Evolutionary conservation across 306 rosid species (phyloP), one percentile per base, ranked within the genome.

Genomic region (Quillaja saponaria): DNA sequence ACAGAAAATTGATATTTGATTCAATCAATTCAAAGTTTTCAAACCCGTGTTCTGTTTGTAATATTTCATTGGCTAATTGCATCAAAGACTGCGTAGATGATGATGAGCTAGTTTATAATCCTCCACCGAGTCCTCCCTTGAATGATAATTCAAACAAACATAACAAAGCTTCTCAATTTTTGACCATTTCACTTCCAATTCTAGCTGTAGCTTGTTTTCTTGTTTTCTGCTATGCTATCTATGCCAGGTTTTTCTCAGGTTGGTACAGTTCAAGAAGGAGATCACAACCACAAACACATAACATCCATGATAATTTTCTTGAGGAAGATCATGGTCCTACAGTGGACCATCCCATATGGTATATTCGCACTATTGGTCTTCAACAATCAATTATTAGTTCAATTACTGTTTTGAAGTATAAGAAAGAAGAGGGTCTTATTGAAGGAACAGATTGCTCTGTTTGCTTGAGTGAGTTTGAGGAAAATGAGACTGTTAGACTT

Each of bases 371-470:
- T n/a, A 38, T 61, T 14, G 97, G 97, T 34, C 88, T 90, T 4
- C 82, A 75, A 10, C 75, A 76, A 19, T 78, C 97, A 0, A 50
- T 83, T 6, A 87, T 90, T 48, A 75, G 52, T 20, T 71, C 94
- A 6, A 90, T 90, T 62, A 66, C 83, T 3, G 80, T 80, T 31
- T 79, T 81, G 21, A 84, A 53, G 59, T 90, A 84, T 19, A 83
- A 83, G 77, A 83, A 66, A 56, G 91, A 80, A 0, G 90, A 90
- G 39, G 95, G 97, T 3, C 64, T 90, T 55, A 79, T 90, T 20
- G 97, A 90, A 7, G 96, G 91, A 13, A 76, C 88, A 3, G 96
- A 90, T 11, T 90, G 97, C 34, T 75, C 89, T 72, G 91, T 90
- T 66, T 90, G 97, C 35, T 78, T 90, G 78, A 72, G 69, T 38